These are phyloP conservation scores for Picea abies DNA, from an alignment of 83 land plant species.

Conservation along the genomic window DNA sequence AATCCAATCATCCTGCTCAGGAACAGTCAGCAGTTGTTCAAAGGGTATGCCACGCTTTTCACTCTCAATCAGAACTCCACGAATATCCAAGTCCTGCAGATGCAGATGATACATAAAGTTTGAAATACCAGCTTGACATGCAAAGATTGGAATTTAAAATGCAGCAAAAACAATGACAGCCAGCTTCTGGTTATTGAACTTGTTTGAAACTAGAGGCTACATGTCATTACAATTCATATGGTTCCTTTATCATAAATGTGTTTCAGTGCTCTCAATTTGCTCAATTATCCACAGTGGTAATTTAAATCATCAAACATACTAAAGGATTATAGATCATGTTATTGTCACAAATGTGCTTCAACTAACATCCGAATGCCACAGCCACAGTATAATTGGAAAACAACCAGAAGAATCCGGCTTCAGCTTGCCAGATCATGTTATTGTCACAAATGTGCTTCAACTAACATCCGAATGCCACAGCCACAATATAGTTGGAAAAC, in stretches of 20 bases:
- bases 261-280: neutral
- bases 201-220: neutral
- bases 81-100: constrained; percentile 16
- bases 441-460: neutral
- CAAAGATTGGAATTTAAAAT: neutral
- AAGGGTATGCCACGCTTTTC: constrained; percentile 71
- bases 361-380: neutral
- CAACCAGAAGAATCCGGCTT: neutral
- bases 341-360: neutral
- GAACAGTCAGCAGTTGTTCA: constrained; percentile 73
- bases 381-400: neutral
- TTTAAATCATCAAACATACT: neutral
- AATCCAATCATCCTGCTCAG: constrained; percentile 93
- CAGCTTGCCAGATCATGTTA: neutral
- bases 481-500: neutral
- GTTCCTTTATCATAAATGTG: neutral
- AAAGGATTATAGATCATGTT: neutral
- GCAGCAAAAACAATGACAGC: neutral
- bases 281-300: neutral
- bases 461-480: neutral
- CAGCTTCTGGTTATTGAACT: neutral
- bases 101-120: constrained; percentile 5
- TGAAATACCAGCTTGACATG: neutral
- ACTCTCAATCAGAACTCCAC: constrained; percentile 53
- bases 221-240: neutral